phyloP scores from a whole-genome alignment of 345 rosid species.

The Rhizophora apiculata region DNA sequence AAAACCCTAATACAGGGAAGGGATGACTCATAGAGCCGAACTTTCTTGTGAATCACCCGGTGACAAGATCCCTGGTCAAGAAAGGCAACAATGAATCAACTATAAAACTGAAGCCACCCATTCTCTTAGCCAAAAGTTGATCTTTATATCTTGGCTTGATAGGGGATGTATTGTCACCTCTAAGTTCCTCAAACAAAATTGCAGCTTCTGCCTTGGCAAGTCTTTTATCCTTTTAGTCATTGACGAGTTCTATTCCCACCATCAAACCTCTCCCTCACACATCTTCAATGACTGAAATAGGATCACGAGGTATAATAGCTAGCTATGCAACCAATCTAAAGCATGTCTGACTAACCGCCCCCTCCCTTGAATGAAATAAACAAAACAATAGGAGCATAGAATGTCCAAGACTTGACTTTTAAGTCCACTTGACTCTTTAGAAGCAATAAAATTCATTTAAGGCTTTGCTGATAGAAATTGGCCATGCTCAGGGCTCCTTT shows the following conservation, averaged over 20 bases:
- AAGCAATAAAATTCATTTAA: not conserved
- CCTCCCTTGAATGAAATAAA: no score
- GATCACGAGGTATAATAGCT: not conserved
- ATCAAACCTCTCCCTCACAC: constrained; percentile 87
- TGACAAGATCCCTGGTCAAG: no score
- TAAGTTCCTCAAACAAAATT: constrained; percentile 70
- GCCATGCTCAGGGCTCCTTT: not conserved
- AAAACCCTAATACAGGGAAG: no score
- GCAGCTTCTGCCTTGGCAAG: constrained; percentile 84
- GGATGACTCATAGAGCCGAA: no score
- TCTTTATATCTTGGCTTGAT: constrained; percentile 1
- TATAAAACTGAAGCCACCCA: not conserved
- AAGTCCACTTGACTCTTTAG: not conserved
- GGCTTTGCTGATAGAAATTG: not conserved
- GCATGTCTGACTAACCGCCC: not conserved
- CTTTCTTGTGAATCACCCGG: no score
- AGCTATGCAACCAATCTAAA: not conserved
- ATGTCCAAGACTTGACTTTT: not conserved
- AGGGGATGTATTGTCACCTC: constrained; percentile 42
- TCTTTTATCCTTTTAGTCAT: constrained; percentile 69
- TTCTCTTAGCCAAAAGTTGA: not conserved
- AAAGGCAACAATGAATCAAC: not conserved
- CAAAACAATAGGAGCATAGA: no score
- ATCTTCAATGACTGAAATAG: constrained; percentile 75
- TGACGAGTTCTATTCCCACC: constrained; percentile 84